These are phyloP conservation scores for Tarenaya hassleriana DNA, from an alignment of 345 rosid genomes.

Conservation along the genomic window DNA sequence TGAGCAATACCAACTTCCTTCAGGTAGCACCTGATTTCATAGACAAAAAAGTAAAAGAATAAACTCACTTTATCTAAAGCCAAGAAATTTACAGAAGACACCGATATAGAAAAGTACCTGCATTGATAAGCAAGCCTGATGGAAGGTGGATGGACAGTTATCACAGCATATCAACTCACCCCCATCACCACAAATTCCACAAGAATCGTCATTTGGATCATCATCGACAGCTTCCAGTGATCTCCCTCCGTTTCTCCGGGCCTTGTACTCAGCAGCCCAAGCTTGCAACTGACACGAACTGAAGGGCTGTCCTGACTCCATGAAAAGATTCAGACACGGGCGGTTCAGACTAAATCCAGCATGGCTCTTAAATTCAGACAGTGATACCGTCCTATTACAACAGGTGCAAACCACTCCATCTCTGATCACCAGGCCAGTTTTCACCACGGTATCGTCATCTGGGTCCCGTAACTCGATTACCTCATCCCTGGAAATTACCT, in stretches of 20 bases:
- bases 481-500: constrained; percentile 55
- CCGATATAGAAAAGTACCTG: constrained; percentile 46
- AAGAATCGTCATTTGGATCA: constrained; percentile 92
- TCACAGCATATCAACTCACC: constrained; percentile 96
- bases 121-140: constrained; percentile 69
- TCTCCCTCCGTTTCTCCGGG: constrained; percentile 44
- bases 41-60: constrained; percentile 12
- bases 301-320: constrained; percentile 75
- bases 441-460: constrained; percentile 49
- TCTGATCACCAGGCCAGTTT: constrained; percentile 61
- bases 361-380: constrained; percentile 72
- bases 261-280: constrained; percentile 82
- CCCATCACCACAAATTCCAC: constrained; percentile 88
- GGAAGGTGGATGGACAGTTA: constrained; percentile 88
- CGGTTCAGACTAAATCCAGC: constrained; percentile 61
- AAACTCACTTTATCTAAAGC: constrained; percentile 17
- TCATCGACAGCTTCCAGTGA: constrained; percentile 46
- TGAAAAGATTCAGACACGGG: constrained; percentile 77
- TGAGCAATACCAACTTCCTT: constrained; percentile 90
- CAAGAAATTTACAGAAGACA: background rate
- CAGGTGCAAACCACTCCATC: constrained; percentile 79
- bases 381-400: constrained; percentile 56
- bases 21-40: constrained; percentile 72
- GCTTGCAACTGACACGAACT: constrained; percentile 76
- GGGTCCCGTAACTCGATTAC: constrained; percentile 71